These are phyloP conservation scores for Aaosphaeria pasadenensis DNA, from an alignment of 2,329 filamentous ascomycete genomes.

Conservation along the genomic window DNA sequence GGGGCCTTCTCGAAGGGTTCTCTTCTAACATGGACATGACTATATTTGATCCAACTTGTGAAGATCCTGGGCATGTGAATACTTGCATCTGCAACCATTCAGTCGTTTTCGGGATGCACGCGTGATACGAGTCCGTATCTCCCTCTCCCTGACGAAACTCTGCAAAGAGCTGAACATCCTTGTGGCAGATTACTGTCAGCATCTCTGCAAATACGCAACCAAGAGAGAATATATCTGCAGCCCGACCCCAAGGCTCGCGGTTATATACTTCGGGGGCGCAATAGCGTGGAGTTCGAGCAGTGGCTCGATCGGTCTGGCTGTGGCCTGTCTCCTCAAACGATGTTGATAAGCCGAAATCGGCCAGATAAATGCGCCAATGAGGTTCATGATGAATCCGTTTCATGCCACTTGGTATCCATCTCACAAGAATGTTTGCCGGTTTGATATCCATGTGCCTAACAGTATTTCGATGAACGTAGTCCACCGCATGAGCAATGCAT, in stretches of 20 bases:
- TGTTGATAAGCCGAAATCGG: slow-evolving; percentile 18
- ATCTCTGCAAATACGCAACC: slow-evolving; percentile 18
- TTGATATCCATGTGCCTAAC: slow-evolving; percentile 22
- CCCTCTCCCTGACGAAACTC: slow-evolving; percentile 2
- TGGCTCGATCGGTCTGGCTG: slow-evolving; percentile 15
- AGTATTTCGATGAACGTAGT: slow-evolving; percentile 7
- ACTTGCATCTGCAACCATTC: no score
- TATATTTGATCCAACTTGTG: no score
- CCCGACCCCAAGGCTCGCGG: slow-evolving; percentile 7
- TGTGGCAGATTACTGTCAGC: slow-evolving; percentile 1
- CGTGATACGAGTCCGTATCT: no score
- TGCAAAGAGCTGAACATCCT: slow-evolving; percentile 1
- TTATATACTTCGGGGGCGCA: slow-evolving; percentile 15
- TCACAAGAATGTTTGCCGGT: slow-evolving; percentile 15
- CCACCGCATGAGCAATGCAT: slow-evolving; percentile 9
- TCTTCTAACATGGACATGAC: no score
- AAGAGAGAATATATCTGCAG: slow-evolving; percentile 15
- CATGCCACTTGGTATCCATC: not conserved
- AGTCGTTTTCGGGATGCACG: no score
- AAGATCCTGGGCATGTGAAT: no score
- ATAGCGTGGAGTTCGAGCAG: slow-evolving; percentile 12
- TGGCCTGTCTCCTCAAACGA: slow-evolving; percentile 10
- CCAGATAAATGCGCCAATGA: slow-evolving; percentile 11
- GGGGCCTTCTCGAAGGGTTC: no score
- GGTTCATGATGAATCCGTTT: no score